Evolutionary conservation across 805 yeast species (phyloP), one percentile per base, ranked within the genome.

Genomic region (Suhomyces prunicola): DNA sequence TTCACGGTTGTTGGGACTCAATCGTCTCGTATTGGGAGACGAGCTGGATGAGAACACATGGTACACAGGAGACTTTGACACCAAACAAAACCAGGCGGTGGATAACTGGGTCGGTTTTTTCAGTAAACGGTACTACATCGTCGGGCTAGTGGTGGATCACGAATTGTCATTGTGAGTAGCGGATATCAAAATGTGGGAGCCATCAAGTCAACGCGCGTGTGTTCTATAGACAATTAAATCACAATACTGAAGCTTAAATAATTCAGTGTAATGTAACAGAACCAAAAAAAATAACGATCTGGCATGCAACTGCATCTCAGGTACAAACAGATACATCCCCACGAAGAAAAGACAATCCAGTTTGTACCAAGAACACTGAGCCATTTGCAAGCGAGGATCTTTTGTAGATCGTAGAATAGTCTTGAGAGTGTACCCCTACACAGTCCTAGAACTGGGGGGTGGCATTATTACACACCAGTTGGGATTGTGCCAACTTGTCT

Each of bases 71-170:
- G 78, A 70, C 22, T 76, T 90, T 57, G 76, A 79, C 22, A 88
- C 80, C 9, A 81, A 80, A 55, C 90, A 90, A 68, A 65, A 71
- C 51, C 72, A 73, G 61, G 84, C 81, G 1, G 77, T 89, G 52
- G 84, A 86, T 50, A 92, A 88, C 59, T 90, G 97, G 97, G 74
- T 81, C 13, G 77, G 77, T 57, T 90, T 88, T 63, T 76, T 80
- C 54, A 79, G 82, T 54, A 77, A 68, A 56, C 62, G 78, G 55
- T 75, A 75, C 58, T 52, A 51, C 22, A 66, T 75, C 4, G 72
- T 75, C 35, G 80, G 76, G 7, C 55, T 67, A 6, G 69, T 74
- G 6, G 74, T 68, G 39, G 71, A 69, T 51, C 72, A 70, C 17
- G 46, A 42, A 5, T 22, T 22, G 29, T 17, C 42, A 17, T 39